Percentiles rank a stretch among this genome's conserved stretches.
Evolutionary conservation across 2,329 filamentous ascomycete genomes (phyloP).

Genomic region (Huntiella decipiens): DNA sequence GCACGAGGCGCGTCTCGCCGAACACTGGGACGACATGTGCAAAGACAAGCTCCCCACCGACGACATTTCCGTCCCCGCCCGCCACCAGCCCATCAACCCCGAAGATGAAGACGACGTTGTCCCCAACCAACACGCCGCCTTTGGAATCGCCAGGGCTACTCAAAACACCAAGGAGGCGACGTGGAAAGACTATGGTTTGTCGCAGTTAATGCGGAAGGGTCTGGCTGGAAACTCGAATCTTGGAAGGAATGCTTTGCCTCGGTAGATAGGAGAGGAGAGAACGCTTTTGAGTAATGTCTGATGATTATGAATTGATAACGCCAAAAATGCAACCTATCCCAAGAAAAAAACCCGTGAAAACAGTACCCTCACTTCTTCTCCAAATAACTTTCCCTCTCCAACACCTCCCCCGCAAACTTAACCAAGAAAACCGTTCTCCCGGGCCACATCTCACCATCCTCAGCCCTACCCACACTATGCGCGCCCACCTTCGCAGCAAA

Average conservation of each 20-base stretch:
- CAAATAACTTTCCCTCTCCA: slow-evolving; percentile 76
- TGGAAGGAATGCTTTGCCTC: slow-evolving; percentile 13
- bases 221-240: slow-evolving; percentile 20
- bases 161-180: slow-evolving; percentile 50
- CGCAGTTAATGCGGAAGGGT: slow-evolving; percentile 47
- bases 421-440: slow-evolving; percentile 90
- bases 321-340: too few species aligned
- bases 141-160: slow-evolving; percentile 67
- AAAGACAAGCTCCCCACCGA: slow-evolving; percentile 52
- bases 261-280: slow-evolving; percentile 10
- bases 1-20: slow-evolving; percentile 49
- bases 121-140: slow-evolving; percentile 72
- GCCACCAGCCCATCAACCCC: slow-evolving; percentile 66
- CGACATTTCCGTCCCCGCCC: slow-evolving; percentile 63
- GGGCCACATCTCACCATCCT: slow-evolving; percentile 72
- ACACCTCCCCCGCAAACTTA: slow-evolving; percentile 75
- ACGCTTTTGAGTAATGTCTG: too few species aligned
- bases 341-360: neutral
- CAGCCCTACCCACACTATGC: slow-evolving; percentile 45
- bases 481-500: slow-evolving; percentile 81
- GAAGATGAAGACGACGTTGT: slow-evolving; percentile 82
- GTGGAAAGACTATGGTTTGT: slow-evolving; percentile 65
- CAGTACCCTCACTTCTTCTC: slow-evolving; percentile 29
- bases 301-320: too few species aligned
- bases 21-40: slow-evolving; percentile 63